Evolutionary conservation across 768 basidiomycete genomes (phyloP), one percentile per base, ranked within the genome.

Genomic region (Boletus vermiculosoides): DNA sequence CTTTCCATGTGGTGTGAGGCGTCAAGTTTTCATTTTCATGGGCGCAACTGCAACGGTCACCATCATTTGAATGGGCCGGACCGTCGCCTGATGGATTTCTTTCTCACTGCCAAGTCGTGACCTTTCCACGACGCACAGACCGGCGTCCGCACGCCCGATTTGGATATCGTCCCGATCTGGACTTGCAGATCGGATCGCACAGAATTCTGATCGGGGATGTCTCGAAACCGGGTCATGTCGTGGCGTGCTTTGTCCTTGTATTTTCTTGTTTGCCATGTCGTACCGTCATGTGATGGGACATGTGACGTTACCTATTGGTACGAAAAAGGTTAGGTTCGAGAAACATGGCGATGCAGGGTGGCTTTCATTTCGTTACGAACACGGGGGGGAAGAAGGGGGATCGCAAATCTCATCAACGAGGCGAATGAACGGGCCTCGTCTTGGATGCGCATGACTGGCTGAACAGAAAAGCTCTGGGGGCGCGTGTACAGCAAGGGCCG

Each of bases 201-300:
- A 66, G 70, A 73, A 71, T 73, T 71, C 63, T 71, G 70, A 71
- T 71, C 71, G 70, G 70, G 64, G 49, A 62, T 66, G 59, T 57
- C 46, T 39, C 31, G 49, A 54, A 63, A 63, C 56, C 52, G 51
- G 45, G 28, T 40, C 57, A 44, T 57, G 45, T 59, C 58, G 30
- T 62, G 47, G n/a, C 50, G 25, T 61, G 28, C 2, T 68, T 59
- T 63, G 61, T 54, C 31, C 47, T 50, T 68, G 62, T 60, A 51
- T 64, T 55, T 39, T 50, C 31, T 5, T 65, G 42, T 62, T 63
- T 64, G 54, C 47, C 5, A 4, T 41, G 31, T 45, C 39, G 47
- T 55, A 56, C 51, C 13, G 56, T 65, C 66, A 63, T 65, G 63
- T 63, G 62, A 60, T 58, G 37, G 20, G 20, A 22, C 47, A 42